Evolutionary conservation across 352 stramenopile genomes (phyloP), one percentile per base, ranked within the genome.

Genomic region (Globisporangium takayamanum): DNA sequence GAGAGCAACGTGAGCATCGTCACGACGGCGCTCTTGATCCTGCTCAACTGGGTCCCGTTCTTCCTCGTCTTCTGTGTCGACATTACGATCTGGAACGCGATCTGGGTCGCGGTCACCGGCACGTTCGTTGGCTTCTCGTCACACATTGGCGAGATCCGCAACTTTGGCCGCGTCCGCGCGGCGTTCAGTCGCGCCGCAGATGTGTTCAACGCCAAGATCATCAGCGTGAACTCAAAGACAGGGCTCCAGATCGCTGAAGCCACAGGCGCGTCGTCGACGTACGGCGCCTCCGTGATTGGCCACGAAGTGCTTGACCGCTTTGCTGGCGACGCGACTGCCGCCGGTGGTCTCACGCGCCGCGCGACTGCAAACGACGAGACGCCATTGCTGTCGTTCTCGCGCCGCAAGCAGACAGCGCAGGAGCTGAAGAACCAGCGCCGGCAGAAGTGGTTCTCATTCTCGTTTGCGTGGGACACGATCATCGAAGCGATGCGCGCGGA

Each of bases 11-110:
- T 92, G 47, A 93, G 81, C 52, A 84, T 95, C 50, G 74, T 94
- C 56, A 83, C 76, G 48, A 97, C 88, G 2, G 61, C 74, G 42
- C 67, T 98, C 25, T 70, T 99, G n/a, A 92, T 99, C 30, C 69
- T 92, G 0, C 68, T 99, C 26, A 87, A 98, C 63, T 99, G 97
- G 97, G 69, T 98, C 30, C 97, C 97, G 10, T 97, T 98, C 63
- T 98, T 99, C 69, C 88, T 98, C 63, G 96, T 99, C 0, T 99
- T 97, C 68, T 92, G 97, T 42, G 97, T 99, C 55, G 97, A 99
- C 60, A 98, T 98, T 67, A 98, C 89, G 45, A 99, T 99, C 63
- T 99, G 96, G 96, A 98, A 98, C 64, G 85, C 96, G 30, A 95
- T 98, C 44, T 99, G 96, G 96, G 84, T 98, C 66, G 94, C 96